Evolutionary conservation across 768 basidiomycete genomes (phyloP), one percentile per base, ranked within the genome.

Genomic region (Naematelia encephala): DNA sequence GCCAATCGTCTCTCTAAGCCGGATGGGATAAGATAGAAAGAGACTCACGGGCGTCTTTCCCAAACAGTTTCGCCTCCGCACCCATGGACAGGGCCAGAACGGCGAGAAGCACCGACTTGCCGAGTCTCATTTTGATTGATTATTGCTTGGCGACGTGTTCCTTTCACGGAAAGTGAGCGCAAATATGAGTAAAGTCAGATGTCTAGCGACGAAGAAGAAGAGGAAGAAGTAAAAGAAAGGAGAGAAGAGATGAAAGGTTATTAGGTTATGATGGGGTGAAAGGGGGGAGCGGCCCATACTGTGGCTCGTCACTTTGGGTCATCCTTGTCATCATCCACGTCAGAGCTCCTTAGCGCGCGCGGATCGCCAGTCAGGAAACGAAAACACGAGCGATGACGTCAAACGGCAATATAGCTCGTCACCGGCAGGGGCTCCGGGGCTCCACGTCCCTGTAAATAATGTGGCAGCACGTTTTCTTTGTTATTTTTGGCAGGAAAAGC

Each of bases 1-100:
- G 12, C 13, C 43, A 54, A 66, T 82, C 42, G 60, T 51, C 27
- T 19, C 22, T 27, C 29, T 34, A 12, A 39, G 52, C 19, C 22
- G 44, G 23, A n/a, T 12, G 51, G 16, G 50, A n/a, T 3, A 12
- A 21, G 34, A 29, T 4, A 16, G 28, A n/a, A 26, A n/a, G 21
- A 22, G 16, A 63, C 78, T 78, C 77, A 74, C 77, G 78, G 46
- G 77, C 72, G 46, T 79, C 78, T 11, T 80, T 68, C 8, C 71
- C 69, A 56, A 75, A 71, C 42, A 73, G 52, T 51, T 70, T 71
- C n/a, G 73, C 68, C 16, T 72, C 65, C 45, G 59, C 56, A 43
- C 69, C 64, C 34, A 64, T 54, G 0, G 84, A 82, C 52, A 81
- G 76, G 14, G 78, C 82, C 3, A 77, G 60, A 5, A 77, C 70